Percentiles rank a stretch among this genome's conserved stretches.
Evolutionary conservation across 495 filamentous ascomycete genomes (phyloP).

Genomic region (Cercophora sp.): DNA sequence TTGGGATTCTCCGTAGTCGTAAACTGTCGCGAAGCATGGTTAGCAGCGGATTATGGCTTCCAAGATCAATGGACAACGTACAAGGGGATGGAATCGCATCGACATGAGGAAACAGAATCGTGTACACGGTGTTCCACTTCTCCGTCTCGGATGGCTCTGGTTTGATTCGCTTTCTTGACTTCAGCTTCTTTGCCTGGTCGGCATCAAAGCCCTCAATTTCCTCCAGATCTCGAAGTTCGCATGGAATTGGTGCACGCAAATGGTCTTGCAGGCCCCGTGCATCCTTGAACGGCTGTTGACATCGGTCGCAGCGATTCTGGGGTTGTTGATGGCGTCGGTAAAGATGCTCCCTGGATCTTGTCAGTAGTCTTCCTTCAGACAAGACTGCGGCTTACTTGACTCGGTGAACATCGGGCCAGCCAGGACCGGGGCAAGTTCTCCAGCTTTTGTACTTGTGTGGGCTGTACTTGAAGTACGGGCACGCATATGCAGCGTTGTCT

Average conservation of each 20-base stretch:
- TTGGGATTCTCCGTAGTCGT: constrained; percentile 2
- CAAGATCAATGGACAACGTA: too few relatives aligned
- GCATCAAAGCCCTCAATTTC: constrained; percentile 3
- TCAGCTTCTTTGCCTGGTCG: neutral
- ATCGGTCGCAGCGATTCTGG: neutral
- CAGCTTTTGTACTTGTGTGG: constrained; percentile 1
- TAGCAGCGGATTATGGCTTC: too few relatives aligned
- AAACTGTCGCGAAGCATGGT: neutral
- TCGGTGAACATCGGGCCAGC: constrained; percentile 1
- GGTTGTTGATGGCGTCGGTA: constrained; percentile 3
- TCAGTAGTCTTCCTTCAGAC: neutral
- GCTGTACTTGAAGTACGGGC: constrained; percentile 9
- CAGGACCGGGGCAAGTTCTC: neutral
- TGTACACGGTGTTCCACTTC: constrained; percentile 3
- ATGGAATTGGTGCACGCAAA: neutral
- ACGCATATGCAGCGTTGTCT: neutral
- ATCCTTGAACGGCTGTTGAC: constrained; percentile 3
- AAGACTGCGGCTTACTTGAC: neutral
- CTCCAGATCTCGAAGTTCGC: neutral
- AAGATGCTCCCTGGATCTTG: neutral
- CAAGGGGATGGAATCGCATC: neutral
- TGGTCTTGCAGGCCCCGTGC: neutral
- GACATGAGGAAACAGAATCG: constrained; percentile 4
- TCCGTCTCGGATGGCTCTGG: neutral
- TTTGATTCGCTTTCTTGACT: neutral